These are phyloP conservation scores for slime mould (Dictyostelium discoideum) DNA, from an alignment of 78 protist species.

Conservation along the genomic window dicty_2.7 NC_007090.3:3983001-3983500, in stretches of 20 bases:
- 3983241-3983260: no score
- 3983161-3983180: background rate
- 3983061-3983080: background rate
- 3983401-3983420: background rate
- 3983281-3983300: background rate
- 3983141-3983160: no score
- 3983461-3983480: no score
- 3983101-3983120: no score
- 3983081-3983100: no score
- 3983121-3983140: no score
- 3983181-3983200: background rate
- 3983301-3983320: background rate
- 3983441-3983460: background rate
- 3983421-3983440: no score
- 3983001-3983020: background rate
- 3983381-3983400: background rate
- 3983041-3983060: background rate
- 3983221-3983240: no score
- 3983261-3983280: background rate
- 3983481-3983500: background rate
- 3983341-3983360: background rate
- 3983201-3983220: background rate
- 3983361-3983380: background rate
- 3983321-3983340: no score
- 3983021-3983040: no score